Percentiles rank a stretch among this genome's conserved stretches.
These are phyloP conservation scores for Rickenella mellea DNA, from an alignment of 768 basidiomycete genomes.

Conservation along the genomic window DNA sequence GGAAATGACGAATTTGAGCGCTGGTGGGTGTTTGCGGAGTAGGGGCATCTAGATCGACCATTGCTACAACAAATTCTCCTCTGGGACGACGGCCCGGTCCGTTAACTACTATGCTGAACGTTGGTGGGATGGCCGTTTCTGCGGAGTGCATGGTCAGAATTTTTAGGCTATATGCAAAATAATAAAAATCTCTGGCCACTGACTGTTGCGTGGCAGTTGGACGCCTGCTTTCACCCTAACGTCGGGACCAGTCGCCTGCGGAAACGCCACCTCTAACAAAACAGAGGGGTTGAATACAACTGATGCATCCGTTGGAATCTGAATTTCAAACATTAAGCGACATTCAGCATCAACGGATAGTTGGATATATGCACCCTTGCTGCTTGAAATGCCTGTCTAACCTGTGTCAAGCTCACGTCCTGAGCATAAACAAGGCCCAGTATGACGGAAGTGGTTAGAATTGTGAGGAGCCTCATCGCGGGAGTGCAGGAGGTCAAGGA, in stretches of 20 bases:
- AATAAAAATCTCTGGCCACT: neutral
- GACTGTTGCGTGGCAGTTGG: slow-evolving; percentile 7
- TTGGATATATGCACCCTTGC: slow-evolving; percentile 18
- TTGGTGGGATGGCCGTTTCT: slow-evolving; percentile 10
- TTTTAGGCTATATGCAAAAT: neutral
- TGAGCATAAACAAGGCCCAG: too few relatives aligned
- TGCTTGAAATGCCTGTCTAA: slow-evolving; percentile 20
- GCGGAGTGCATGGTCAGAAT: neutral
- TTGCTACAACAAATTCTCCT: slow-evolving; percentile 19
- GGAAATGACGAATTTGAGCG: slow-evolving; percentile 20
- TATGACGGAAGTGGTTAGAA: too few relatives aligned
- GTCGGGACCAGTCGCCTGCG: slow-evolving; percentile 19
- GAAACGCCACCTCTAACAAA: slow-evolving; percentile 28
- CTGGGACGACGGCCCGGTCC: neutral
- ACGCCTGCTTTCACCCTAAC: slow-evolving; percentile 27
- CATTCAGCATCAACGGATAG: too few relatives aligned
- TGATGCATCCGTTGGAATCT: slow-evolving; percentile 32
- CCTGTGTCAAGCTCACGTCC: slow-evolving; percentile 19
- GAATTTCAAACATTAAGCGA: neutral
- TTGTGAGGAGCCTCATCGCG: too few relatives aligned
- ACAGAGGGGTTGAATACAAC: slow-evolving; percentile 28
- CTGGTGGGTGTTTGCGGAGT: slow-evolving; percentile 19
- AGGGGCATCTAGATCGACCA: slow-evolving; percentile 24
- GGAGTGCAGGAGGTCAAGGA: too few relatives aligned
- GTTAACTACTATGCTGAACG: slow-evolving; percentile 5